phyloP scores from a whole-genome alignment of 2,329 filamentous ascomycete genomes.

The Tricladium varicosporioides region DNA sequence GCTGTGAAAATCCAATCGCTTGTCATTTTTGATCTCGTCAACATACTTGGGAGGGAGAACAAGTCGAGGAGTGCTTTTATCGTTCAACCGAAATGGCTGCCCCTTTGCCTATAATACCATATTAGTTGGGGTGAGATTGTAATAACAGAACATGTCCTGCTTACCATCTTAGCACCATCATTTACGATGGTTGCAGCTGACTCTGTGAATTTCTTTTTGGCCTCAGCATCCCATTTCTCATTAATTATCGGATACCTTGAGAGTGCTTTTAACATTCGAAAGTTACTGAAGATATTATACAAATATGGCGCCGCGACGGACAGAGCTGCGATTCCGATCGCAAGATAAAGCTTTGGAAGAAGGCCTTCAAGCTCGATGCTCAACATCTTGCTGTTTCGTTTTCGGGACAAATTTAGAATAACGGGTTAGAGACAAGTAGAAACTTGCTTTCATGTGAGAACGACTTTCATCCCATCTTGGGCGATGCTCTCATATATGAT shows the following conservation, averaged over 20 bases:
- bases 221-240: slow-evolving; percentile 14
- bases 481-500: no score
- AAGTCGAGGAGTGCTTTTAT: slow-evolving; percentile 6
- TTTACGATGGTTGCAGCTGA: slow-evolving; percentile 3
- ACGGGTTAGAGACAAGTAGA: no score
- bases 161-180: slow-evolving; percentile 7
- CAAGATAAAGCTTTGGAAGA: slow-evolving; percentile 2
- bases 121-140: background rate
- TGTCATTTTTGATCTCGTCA: slow-evolving; percentile 38
- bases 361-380: background rate
- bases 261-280: slow-evolving; percentile 5
- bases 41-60: slow-evolving; percentile 17
- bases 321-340: background rate
- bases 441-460: no score
- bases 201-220: slow-evolving; percentile 9
- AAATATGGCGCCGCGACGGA: background rate
- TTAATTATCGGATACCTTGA: slow-evolving; percentile 13
- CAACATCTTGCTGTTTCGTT: no score
- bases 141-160: background rate
- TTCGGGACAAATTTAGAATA: no score
- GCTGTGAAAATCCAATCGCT: slow-evolving; percentile 34
- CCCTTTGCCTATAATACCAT: slow-evolving; percentile 11
- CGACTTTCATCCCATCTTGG: no score
- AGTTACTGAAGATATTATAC: background rate
- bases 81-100: slow-evolving; percentile 13